Evolutionary conservation across 345 rosid species (phyloP), one percentile per base, ranked within the genome.

Genomic region (Eucalyptus cloeziana): DNA sequence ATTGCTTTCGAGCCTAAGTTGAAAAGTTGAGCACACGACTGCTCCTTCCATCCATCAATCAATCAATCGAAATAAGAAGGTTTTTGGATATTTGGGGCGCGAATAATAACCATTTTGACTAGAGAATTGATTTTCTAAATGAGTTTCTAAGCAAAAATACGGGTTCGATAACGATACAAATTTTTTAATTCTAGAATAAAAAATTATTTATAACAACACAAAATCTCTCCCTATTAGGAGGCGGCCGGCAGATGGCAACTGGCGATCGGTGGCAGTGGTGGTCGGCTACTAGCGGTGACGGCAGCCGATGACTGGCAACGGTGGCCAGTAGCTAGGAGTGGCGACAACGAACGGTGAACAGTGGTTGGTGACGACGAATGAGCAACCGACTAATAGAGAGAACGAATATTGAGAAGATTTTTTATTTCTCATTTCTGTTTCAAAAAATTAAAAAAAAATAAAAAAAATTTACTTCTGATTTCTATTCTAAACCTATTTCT

Each of bases 171-270:
- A 52, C 8, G 0, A 52, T 7, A 52, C 5, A 21, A 21, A 52
- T 3, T 52, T 19, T 52, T 1, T 52, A 52, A 19, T 52, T 52
- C 0, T 19, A 3, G 12, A 45, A 45, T 45, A 10, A 11, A 19
- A 19, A 52, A 7, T 51, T 0, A 0, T 19, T 7, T 52, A 52
- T 52, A 52, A 52, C 10, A 0, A 52, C 0, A 7, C 2, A 52
- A 52, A 7, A 13, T 6, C 16, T 16, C 7, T 50, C 3, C 21
- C 3, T 50, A 50, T 50, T 50, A 4, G 21, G 21, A 0, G 1
- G 3, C 52, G 17, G 6, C 17, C 16, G 0, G 16, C 0, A 17
- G 19, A 50, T 50, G 52, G 52, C 52, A 15, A 49, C 51, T 49
- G 1, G 51, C 45, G 45, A 44, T 9, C 45, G 2, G 9, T 44